A percentile compares a stretch with the other conserved stretches of the same genome.
Evolutionary conservation across 768 basidiomycete genomes (phyloP).

Genomic region (Strobilomyces dryophilus): DNA sequence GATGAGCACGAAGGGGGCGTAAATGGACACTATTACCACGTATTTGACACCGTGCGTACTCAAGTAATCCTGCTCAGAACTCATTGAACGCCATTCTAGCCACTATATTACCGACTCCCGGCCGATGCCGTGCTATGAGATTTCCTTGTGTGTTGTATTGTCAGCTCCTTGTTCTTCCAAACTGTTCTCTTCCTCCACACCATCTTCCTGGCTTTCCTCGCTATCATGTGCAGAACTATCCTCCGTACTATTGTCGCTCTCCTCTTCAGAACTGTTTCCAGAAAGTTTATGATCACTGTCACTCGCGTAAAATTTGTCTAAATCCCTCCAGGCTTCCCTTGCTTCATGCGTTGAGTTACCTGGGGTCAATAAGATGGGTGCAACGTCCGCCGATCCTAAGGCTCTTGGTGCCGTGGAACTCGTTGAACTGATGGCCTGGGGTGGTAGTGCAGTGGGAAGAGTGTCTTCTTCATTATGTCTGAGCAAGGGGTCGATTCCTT

Average conservation of each 20-base stretch:
- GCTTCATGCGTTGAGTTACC: constrained; percentile 42
- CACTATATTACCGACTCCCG: constrained; percentile 52
- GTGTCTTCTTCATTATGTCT: constrained; percentile 64
- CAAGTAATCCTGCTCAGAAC: neutral
- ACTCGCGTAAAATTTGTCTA: constrained; percentile 73
- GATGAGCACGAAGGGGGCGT: constrained; percentile 50
- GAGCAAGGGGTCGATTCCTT: constrained; percentile 73
- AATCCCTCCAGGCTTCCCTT: constrained; percentile 49
- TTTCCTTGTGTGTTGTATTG: constrained; percentile 7
- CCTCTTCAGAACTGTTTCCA: constrained; percentile 27
- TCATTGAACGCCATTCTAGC: constrained; percentile 27
- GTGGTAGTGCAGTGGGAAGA: constrained; percentile 25
- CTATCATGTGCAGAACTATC: constrained; percentile 23
- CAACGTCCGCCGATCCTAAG: constrained; percentile 27
- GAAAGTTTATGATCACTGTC: constrained; percentile 33
- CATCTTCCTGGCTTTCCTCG: constrained; percentile 30
- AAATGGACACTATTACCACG: constrained; percentile 73
- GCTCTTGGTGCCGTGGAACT: constrained; percentile 24
- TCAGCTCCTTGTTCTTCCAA: constrained; percentile 18
- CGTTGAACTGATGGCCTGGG: constrained; percentile 40
- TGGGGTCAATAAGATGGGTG: constrained; percentile 56
- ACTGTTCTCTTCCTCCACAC: constrained; percentile 14
- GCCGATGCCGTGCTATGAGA: constrained; percentile 38
- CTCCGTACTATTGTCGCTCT: constrained; percentile 31
- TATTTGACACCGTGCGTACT: constrained; percentile 60